Evolutionary conservation across 2,329 filamentous ascomycete genomes (phyloP), one percentile per base, ranked within the genome.

Genomic region (Penicillium occitanis): DNA sequence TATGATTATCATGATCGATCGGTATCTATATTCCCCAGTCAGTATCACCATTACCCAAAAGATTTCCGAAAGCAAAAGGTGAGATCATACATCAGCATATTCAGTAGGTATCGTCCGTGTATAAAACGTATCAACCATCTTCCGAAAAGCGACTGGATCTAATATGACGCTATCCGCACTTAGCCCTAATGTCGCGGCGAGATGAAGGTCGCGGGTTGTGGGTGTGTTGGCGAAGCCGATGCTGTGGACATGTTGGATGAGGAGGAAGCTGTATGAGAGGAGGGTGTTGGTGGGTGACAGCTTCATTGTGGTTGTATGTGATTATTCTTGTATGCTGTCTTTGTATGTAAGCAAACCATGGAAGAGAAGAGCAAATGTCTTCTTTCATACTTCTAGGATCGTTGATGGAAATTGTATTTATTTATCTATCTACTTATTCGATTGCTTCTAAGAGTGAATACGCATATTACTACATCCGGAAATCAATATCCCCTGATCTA

Each of bases 1-100:
- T 72, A 8, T 67, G 58, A 60, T 75, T 67, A 6, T 71, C 67
- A 57, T 77, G 75, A 59, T 77, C 74, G 60, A 77, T 73, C 5
- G 73, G 75, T 13, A 77, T 70, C 76, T 76, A 22, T 66, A 5
- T 17, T 30, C 28, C 7, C 53, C 14, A 59, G 46, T 30, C 46
- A 37, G 14, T 30, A 50, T 51, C 25, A 3, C 30, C 30, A 5
- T 33, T 33, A 5, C 30, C 30, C 30, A 7, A 48, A 14, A 25
- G 4, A 25, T 6, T 8, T 14, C 19, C 11, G 28, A 14, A 14
- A 30, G 48, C 13, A 65, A 22, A 22, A 40, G 19, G 63, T 8
- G 8, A 25, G 33, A 35, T 40, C 55, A 42, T 59, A 65, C 58
- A 22, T 30, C 40, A 25, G 48, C 14, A 35, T 64, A 61, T 55